Evolutionary conservation across 305 asterid species (phyloP).

Genomic region (Fraxinus dipetala): DNA sequence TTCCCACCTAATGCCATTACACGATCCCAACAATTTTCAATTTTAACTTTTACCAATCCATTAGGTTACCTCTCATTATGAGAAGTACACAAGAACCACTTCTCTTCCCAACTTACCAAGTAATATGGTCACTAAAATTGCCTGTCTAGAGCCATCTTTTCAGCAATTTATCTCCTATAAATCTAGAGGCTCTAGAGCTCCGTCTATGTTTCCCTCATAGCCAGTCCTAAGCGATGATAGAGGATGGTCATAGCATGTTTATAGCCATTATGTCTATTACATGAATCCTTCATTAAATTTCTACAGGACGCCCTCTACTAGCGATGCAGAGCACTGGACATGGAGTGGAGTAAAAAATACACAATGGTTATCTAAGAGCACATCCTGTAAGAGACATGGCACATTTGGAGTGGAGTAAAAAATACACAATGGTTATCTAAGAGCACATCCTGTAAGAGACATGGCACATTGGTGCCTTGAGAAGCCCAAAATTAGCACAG

Average conservation of each 20-base stretch:
- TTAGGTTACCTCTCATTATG: background rate
- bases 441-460: background rate
- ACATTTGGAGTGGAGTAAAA: background rate
- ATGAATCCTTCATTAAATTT: background rate
- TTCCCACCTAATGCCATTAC: background rate
- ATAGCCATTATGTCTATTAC: background rate
- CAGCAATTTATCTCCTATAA: background rate
- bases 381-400: background rate
- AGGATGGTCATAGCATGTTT: background rate
- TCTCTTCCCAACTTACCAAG: background rate
- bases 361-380: background rate
- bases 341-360: background rate
- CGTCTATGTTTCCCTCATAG: background rate
- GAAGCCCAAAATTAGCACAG: background rate
- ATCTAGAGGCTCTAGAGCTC: background rate
- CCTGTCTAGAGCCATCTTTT: background rate
- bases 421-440: background rate
- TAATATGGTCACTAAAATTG: background rate
- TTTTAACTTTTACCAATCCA: background rate
- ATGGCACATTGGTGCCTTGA: background rate
- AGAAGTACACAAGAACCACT: background rate
- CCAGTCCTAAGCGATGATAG: background rate
- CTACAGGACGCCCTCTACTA: background rate
- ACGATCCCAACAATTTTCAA: background rate
- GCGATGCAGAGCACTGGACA: background rate